Base-by-base conservation (phyloP, 306 rosid genomes). In the Cyamopsis tetragonoloba region DNA sequence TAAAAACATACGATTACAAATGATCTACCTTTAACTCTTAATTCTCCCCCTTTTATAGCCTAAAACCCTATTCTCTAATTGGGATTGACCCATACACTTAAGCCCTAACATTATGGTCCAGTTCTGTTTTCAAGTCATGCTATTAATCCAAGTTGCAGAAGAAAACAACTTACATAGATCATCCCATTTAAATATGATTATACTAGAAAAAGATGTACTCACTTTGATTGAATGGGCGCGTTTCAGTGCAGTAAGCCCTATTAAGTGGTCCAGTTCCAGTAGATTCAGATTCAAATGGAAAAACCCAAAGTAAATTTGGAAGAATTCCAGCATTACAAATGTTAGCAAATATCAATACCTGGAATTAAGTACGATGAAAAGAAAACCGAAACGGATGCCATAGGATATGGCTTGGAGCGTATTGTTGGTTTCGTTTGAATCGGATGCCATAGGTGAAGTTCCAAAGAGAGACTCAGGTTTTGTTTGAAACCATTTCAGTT, bases 161-260 rank as follows among this genome's bases (percentile, higher is more conserved):
- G 32, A 60, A 27, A 37, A 20, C 31, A 38, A 35, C 37, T 18
- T 31, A 19, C 6, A 49, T 37, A 58, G 50, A 61, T 23, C 65
- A 44, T 34, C 35, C 15, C 26, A 47, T 32, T 54, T 34, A 55
- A 73, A 23, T 35, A 43, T 64, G 13, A 66, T 30, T 64, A 24
- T 46, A 66, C 14, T 35, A 23, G n/a, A 17, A 50, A 49, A 38
- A 62, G 66, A 24, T 15, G 24, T 39, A n/a, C 66, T 80, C 81
- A 61, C 89, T 97, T 84, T 95, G 99, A 77, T 85, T 95, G 65
- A 86, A 95, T 23, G 99, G 99, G n/a, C 97, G 96, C 23, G 97
- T 88, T 83, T 95, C 99, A 1, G 99, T 93, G 84, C 99, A 93
- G 59, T 88, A 93, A n/a, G 99, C 96, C 82, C 87, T 86, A 79